Evolutionary conservation across 805 yeast genomes (phyloP), one percentile per base, ranked within the genome.

Genomic region (Candida mattraensis): DNA sequence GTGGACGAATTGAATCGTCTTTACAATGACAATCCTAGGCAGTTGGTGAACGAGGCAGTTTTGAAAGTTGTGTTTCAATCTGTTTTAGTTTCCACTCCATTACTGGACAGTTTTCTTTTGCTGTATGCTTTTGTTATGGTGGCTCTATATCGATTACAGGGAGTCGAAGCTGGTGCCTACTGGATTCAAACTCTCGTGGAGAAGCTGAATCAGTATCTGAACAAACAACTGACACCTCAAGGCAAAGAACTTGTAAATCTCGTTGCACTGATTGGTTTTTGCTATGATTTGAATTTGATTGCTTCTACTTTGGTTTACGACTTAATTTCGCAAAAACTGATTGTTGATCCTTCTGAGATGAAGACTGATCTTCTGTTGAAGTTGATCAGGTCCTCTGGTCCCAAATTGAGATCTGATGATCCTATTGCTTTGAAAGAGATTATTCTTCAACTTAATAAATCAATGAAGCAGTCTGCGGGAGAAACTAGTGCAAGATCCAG

Each of bases 111-210:
- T 1, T 87, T 87, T 56, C 76, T 89, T 24, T 74, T 83, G 42
- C 69, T 86, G 20, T 89, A 91, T 58, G 83, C 95, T 1, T 81
- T 87, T 5, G 68, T 87, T 6, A 74, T 81, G 2, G 80, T 80
- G 15, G 82, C 95, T 1, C 58, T 93, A 16, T 87, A 84, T 62
- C 72, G 84, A 42, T 53, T 80, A 14, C 84, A 85, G 48, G 98
- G 99, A 14, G 76, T 80, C 24, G 96, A 87, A 44, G 83, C 87
- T 58, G 97, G 96, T 41, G 99, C 97, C 0, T 74, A 67, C 48
- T 82, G 88, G 40, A 69, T 88, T 21, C 99, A 93, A 55, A 69
- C 76, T 0, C 55, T 85, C 37, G 84, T 89, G n/a, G 95, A 86
- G 42, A 70, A 67, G 37, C 78, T 85, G 49, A 80, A 82, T 23